Evolutionary conservation across 495 filamentous ascomycete species (phyloP), one percentile per base, ranked within the genome.

Genomic region (Tuber microsphaerosporum): DNA sequence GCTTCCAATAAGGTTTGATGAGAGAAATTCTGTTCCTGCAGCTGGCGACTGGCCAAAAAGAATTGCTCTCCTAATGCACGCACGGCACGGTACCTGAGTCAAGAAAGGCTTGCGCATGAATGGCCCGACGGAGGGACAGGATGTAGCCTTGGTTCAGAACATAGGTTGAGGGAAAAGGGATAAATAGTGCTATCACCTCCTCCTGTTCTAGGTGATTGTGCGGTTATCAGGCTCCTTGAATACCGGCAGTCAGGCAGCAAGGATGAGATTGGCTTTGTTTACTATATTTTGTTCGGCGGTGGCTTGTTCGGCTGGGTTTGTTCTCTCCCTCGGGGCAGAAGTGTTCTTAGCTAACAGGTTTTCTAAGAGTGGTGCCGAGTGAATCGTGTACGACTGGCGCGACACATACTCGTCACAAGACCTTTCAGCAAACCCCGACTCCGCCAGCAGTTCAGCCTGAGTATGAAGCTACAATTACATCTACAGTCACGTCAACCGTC

Each of bases 401-500:
- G 22, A 9, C 48, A n/a, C n/a, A 56, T 17, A 56, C 48, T n/a
- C 48, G 2, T 56, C 5, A 10, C 20, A 26, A n/a, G 0, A 56
- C 48, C 48, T 56, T 0, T n/a, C 48, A 56, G 7, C 48, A n/a
- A 9, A n/a, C 6, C 8, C 7, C 48, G 22, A 10, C 48, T 56
- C 48, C 48, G 20, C 22, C 2, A 56, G 22, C 48, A 56, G 0
- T 2, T 20, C 20, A 10, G 22, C 20, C 48, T 26, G 48, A 56
- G 22, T 20, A 4, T 9, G 48, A 56, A n/a, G 19, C 7, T 17
- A 73, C 72, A 2, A 37, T 31, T 4, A 74, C 68, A 8, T 73
- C 77, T 14, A 79, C 77, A 16, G 6, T 41, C 10, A 31, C 10
- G 17, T 9, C 20, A 1, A 79, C 76, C 4, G 44, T 45, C 19